Conservation (phyloP, 2,329 filamentous ascomycete genomes). For the Fusarium verrucosum region DNA sequence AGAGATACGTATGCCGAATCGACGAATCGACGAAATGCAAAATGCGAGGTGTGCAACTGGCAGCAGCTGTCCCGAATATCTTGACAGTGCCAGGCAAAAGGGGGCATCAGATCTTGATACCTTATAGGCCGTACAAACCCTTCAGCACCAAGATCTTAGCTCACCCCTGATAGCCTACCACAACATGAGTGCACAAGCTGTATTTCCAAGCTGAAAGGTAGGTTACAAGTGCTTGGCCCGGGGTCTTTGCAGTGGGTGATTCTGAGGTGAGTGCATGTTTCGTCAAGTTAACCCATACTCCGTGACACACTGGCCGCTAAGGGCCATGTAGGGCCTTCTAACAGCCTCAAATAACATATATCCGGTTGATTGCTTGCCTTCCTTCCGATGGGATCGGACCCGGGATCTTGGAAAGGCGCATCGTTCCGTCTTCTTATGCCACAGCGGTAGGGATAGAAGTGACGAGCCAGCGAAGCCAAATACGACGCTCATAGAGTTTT, state of each 20-base stretch:
- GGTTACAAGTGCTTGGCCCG: slow-evolving; percentile 12
- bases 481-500: neutral
- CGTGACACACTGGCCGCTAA: slow-evolving; percentile 12
- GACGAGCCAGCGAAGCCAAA: neutral
- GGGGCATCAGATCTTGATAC: slow-evolving; percentile 12
- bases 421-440: slow-evolving; percentile 7
- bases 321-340: slow-evolving; percentile 8
- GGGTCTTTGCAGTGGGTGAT: neutral
- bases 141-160: neutral
- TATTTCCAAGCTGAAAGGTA: slow-evolving; percentile 21
- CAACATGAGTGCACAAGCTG: slow-evolving; percentile 32
- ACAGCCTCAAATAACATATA: slow-evolving; percentile 1
- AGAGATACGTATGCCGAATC: slow-evolving; percentile 9
- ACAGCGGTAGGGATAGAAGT: neutral
- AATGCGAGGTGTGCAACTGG: slow-evolving; percentile 27
- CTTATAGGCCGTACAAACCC: slow-evolving; percentile 19
- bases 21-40: slow-evolving; percentile 20
- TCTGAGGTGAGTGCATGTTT: neutral
- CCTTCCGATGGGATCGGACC: neutral
- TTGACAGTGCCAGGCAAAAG: slow-evolving; percentile 23
- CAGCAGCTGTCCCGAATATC: slow-evolving; percentile 35
- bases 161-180: slow-evolving; percentile 25
- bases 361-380: slow-evolving; percentile 1
- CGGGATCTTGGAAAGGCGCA: neutral
- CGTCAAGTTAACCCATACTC: neutral